A percentile compares a stretch with the other conserved stretches of the same genome.
phyloP scores from a whole-genome alignment of 331 rosid species.

The Arachis monticola region DNA sequence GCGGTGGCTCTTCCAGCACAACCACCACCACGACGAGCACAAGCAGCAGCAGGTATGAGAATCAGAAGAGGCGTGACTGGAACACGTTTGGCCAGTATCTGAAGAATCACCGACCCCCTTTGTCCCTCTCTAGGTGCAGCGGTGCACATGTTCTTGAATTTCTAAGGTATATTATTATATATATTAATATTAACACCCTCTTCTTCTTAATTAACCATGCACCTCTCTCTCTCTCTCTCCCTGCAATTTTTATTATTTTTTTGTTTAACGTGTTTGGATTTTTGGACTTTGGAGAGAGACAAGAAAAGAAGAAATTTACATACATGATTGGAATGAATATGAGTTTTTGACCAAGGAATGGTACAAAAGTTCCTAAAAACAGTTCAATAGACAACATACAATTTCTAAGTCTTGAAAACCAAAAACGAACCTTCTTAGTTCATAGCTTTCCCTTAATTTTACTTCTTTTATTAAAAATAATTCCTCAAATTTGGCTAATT shows the following conservation, averaged over 20 bases:
- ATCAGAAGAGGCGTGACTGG: conserved; percentile 98
- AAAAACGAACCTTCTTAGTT: too few species aligned
- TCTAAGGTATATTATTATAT: conserved; percentile 49
- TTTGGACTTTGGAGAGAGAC: not conserved
- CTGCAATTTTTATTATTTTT: not conserved
- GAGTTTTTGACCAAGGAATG: too few species aligned
- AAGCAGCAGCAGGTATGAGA: conserved; percentile 86
- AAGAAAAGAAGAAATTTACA: not conserved
- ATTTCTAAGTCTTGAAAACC: too few species aligned
- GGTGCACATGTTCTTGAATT: conserved; percentile 99
- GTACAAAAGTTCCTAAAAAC: too few species aligned
- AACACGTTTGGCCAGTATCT: conserved; percentile 96
- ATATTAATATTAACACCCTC: not conserved
- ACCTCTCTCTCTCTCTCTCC: not conserved
- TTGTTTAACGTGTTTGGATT: not conserved
- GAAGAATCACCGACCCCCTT: conserved; percentile 94
- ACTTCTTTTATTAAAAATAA: too few species aligned
- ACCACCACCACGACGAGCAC: not conserved
- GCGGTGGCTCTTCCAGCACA: conserved; percentile 26
- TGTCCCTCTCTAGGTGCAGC: conserved; percentile 89
- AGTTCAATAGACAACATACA: too few species aligned
- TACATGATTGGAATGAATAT: too few species aligned
- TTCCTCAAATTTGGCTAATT: too few species aligned
- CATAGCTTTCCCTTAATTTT: too few species aligned
- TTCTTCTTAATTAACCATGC: not conserved